These are phyloP conservation scores for Exophiala spinifera DNA, from an alignment of 2,329 filamentous ascomycete species.

Conservation along the genomic window DNA sequence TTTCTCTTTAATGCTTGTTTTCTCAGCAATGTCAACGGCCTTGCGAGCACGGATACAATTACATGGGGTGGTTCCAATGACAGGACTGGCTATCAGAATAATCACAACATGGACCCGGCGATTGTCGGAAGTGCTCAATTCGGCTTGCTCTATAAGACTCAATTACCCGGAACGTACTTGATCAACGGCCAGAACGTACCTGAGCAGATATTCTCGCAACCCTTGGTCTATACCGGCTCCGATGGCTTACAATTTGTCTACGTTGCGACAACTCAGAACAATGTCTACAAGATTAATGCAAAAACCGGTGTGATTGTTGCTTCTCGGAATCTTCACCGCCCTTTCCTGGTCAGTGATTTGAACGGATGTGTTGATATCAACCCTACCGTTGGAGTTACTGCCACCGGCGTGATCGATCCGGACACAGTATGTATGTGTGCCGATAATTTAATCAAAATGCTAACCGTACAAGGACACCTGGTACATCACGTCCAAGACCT, in stretches of 20 bases:
- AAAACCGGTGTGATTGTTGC: constrained; percentile 41
- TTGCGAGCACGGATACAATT: constrained; percentile 24
- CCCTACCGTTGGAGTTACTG: constrained; percentile 48
- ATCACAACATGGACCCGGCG: constrained; percentile 62
- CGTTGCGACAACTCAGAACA: constrained; percentile 51
- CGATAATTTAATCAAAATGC: background rate
- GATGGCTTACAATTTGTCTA: constrained; percentile 54
- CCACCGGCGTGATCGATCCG: constrained; percentile 52
- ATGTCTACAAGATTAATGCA: constrained; percentile 39
- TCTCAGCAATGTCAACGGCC: constrained; percentile 10
- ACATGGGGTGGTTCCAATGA: constrained; percentile 25
- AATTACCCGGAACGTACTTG: constrained; percentile 51
- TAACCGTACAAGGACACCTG: constrained; percentile 38
- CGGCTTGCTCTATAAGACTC: constrained; percentile 38
- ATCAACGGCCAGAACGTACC: constrained; percentile 36
- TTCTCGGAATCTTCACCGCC: constrained; percentile 42
- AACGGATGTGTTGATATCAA: constrained; percentile 49
- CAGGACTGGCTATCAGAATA: constrained; percentile 35
- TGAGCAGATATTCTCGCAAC: constrained; percentile 55
- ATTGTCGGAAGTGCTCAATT: constrained; percentile 55
- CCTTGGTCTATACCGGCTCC: constrained; percentile 52
- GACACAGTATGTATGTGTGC: constrained; percentile 32
- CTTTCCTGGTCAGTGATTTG: constrained; percentile 51
- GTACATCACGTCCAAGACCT: constrained; percentile 52
- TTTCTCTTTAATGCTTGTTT: constrained; percentile 9